A percentile compares a stretch with the other conserved stretches of the same genome.
Conservation (phyloP, 495 filamentous ascomycete genomes). For the Penicillium lagena region DNA sequence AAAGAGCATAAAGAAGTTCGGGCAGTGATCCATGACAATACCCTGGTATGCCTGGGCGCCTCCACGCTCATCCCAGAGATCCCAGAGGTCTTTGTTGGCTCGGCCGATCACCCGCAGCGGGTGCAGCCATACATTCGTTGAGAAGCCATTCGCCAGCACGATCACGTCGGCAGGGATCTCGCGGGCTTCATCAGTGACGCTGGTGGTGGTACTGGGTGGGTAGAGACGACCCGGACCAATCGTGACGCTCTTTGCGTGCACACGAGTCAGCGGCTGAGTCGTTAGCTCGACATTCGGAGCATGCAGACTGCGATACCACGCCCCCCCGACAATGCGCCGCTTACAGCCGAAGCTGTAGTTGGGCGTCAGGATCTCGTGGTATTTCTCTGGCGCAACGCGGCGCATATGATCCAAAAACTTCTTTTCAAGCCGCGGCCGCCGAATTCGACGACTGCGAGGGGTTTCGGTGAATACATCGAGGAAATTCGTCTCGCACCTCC, state of each 20-base stretch:
- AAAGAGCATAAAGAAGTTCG: conserved; percentile 63
- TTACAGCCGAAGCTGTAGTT: conserved; percentile 61
- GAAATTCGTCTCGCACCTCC: conserved; percentile 27
- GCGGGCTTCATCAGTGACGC: conserved; percentile 23
- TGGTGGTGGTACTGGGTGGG: conserved; percentile 24
- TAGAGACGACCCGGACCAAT: conserved; percentile 47
- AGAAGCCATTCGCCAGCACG: conserved; percentile 54
- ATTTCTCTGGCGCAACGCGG: conserved; percentile 46
- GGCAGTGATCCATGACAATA: conserved; percentile 58
- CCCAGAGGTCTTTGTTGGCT: conserved; percentile 40
- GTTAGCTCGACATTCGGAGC: conserved; percentile 51
- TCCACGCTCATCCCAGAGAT: conserved; percentile 52
- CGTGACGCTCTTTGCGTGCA: conserved; percentile 44
- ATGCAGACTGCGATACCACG: conserved; percentile 50
- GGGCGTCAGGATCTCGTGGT: conserved; percentile 57
- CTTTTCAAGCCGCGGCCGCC: conserved; percentile 24
- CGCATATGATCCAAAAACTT: conserved; percentile 42
- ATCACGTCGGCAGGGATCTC: conserved; percentile 53
- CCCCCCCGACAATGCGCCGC: conserved; percentile 48
- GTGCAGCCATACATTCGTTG: conserved; percentile 35
- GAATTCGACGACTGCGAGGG: conserved; percentile 16
- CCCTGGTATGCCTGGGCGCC: conserved; percentile 59
- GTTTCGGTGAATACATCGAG: conserved; percentile 26
- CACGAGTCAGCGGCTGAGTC: conserved; percentile 42
- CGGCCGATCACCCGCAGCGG: conserved; percentile 35